Conservation (phyloP, 1,284 basidiomycete species). For the Fomitopsis palustris region DNA sequence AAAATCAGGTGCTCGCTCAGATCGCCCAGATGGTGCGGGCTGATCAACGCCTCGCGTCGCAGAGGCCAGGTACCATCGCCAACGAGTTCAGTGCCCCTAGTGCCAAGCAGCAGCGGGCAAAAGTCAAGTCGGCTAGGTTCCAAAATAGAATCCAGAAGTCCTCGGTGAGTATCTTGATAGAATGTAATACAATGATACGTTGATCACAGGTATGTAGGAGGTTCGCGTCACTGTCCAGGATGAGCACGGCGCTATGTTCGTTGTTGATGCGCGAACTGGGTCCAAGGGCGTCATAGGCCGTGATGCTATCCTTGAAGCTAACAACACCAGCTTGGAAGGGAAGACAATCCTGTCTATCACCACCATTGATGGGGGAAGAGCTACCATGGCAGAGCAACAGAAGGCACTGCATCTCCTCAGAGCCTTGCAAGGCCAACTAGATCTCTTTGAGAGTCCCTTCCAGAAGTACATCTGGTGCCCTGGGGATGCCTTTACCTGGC, state of each 20-base stretch:
- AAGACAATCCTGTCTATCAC: conserved; percentile 22
- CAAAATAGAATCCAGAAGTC: conserved; percentile 37
- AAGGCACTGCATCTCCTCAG: conserved; percentile 41
- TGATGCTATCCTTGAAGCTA: conserved; percentile 16
- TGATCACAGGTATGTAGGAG: background rate
- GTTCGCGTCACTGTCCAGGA: conserved; percentile 13
- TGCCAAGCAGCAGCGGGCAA: conserved; percentile 23
- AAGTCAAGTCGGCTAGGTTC: conserved; percentile 35
- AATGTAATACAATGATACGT: too few species aligned
- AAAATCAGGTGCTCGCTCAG: conserved; percentile 21
- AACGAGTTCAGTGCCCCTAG: conserved; percentile 35
- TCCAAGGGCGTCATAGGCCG: conserved; percentile 23
- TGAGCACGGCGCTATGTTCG: conserved; percentile 11
- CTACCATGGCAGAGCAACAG: conserved; percentile 49
- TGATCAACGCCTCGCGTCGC: conserved; percentile 42
- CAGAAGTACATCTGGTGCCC: conserved; percentile 43
- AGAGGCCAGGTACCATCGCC: conserved; percentile 38
- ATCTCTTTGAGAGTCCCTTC: conserved; percentile 50
- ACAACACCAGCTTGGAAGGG: conserved; percentile 18
- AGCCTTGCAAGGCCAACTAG: conserved; percentile 44
- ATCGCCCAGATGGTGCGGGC: conserved; percentile 49
- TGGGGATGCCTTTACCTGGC: conserved; percentile 23
- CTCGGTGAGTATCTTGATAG: conserved; percentile 11
- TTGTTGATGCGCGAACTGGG: conserved; percentile 26
- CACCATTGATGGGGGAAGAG: conserved; percentile 47